Evolutionary conservation across 2,329 filamentous ascomycete species (phyloP), one percentile per base, ranked within the genome.

Genomic region (Aureobasidium sp.): DNA sequence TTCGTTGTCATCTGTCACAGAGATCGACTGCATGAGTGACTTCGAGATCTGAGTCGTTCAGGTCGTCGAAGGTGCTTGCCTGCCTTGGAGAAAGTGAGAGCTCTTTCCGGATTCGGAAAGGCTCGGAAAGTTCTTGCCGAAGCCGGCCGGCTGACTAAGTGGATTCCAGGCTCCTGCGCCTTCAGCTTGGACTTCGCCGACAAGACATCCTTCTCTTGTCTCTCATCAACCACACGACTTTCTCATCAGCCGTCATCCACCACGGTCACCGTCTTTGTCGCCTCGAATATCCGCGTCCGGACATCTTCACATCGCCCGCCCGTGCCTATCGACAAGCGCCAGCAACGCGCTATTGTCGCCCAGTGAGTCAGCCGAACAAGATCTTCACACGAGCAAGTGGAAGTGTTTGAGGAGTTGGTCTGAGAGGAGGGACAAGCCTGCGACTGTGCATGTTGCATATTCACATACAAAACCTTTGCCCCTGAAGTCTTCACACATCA

Each of bases 341-440:
- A 51, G 44, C 45, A 51, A 41, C 44, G 57, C 45, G 45, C 57
- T 36, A 31, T 60, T 36, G 57, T 34, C 55, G 45, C 45, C n/a
- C 17, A 60, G 57, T 60, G 57, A 60, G 57, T 60, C 57, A 60
- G 57, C 45, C 36, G 45, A 45, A 45, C 57, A 60, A 60, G 57
- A 60, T 51, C 57, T 60, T 60, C 57, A 41, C 45, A 39, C 57
- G 36, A 51, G 57, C 57, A 60, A 60, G 57, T 60, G 57, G 57
- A 60, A 51, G 57, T 51, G 57, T 49, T 60, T 49, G 44, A 60
- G 57, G 45, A 60, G 36, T 51, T 42, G 45, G 57, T 51, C 45
- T 60, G 57, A 60, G 57, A 60, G 57, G 57, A 60, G 57, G 57
- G 45, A 49, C 45, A 34, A 47, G 44, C 25, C 44, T 60, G 57